These are phyloP conservation scores for Halteria grandinella DNA, from an alignment of 73 alveolate genomes.

Conservation along the genomic window DNA sequence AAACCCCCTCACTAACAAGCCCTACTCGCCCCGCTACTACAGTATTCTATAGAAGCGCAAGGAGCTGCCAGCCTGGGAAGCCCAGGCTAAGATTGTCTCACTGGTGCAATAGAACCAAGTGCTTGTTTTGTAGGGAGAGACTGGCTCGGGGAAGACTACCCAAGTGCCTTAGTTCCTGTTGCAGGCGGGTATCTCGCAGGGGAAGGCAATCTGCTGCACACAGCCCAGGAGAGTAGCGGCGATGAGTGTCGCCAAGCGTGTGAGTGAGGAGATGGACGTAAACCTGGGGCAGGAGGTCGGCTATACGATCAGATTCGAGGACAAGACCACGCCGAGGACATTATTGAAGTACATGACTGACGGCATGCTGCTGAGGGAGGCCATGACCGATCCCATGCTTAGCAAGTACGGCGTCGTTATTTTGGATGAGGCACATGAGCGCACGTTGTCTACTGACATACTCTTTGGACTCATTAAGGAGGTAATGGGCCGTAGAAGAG, in stretches of 20 bases:
- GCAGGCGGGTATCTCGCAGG: slow-evolving; percentile 76
- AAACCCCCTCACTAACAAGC: slow-evolving; percentile 74
- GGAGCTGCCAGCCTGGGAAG: slow-evolving; percentile 97
- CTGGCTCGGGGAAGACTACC: slow-evolving; percentile 99
- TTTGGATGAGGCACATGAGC: slow-evolving; percentile 99
- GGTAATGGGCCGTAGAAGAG: slow-evolving; percentile 90
- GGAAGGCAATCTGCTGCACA: slow-evolving; percentile 91
- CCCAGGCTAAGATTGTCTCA: slow-evolving; percentile 81
- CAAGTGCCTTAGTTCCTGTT: slow-evolving; percentile 95
- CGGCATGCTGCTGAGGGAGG: slow-evolving; percentile 96
- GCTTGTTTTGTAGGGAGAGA: slow-evolving; percentile 96
- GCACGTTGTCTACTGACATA: slow-evolving; percentile 98
- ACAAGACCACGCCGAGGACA: slow-evolving; percentile 82
- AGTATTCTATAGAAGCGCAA: slow-evolving; percentile 84
- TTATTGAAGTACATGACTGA: slow-evolving; percentile 95
- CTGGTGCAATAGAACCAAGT: slow-evolving; percentile 85
- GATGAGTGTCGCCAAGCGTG: slow-evolving; percentile 97
- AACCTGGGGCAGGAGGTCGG: slow-evolving; percentile 98
- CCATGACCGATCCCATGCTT: slow-evolving; percentile 88
- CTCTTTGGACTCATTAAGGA: slow-evolving; percentile 98
- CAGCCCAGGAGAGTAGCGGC: slow-evolving; percentile 99
- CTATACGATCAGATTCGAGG: slow-evolving; percentile 98
- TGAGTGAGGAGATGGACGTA: slow-evolving; percentile 98
- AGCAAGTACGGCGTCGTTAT: slow-evolving; percentile 92
- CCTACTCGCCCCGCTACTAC: slow-evolving; percentile 75